A percentile compares a stretch with the other conserved stretches of the same genome.
Conservation (phyloP, 2,329 filamentous ascomycete species). For the Colletotrichum sp. region DNA sequence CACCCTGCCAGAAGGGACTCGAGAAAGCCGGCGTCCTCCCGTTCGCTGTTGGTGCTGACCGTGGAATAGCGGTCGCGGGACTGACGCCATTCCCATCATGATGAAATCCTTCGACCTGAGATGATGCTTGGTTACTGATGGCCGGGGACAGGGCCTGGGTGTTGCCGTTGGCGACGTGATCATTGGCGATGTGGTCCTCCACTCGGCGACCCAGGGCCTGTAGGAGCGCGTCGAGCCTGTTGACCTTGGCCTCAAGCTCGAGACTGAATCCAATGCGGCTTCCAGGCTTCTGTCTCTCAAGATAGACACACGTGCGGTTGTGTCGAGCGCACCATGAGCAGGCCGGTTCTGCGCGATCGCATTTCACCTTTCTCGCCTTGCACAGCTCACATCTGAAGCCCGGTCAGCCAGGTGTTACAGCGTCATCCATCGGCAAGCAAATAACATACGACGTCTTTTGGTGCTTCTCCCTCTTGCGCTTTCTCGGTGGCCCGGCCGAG, state of each 20-base stretch:
- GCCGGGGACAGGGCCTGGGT: constrained; percentile 35
- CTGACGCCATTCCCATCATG: constrained; percentile 25
- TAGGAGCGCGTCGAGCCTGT: constrained; percentile 53
- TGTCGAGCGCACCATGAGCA: constrained; percentile 77
- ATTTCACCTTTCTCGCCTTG: constrained; percentile 51
- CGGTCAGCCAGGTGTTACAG: neutral
- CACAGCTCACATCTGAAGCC: constrained; percentile 45
- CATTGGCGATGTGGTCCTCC: constrained; percentile 44
- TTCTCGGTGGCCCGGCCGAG: constrained; percentile 32
- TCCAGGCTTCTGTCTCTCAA: constrained; percentile 74
- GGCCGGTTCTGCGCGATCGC: constrained; percentile 60
- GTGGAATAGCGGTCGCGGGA: constrained; percentile 21
- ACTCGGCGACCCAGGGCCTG: constrained; percentile 46
- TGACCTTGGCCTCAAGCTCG: constrained; percentile 62
- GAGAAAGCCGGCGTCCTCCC: constrained; percentile 47
- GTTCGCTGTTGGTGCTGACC: constrained; percentile 26
- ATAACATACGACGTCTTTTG: constrained; percentile 47
- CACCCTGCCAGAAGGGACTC: constrained; percentile 31
- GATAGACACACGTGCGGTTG: constrained; percentile 70
- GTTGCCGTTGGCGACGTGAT: constrained; percentile 28
- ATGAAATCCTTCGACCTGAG: constrained; percentile 31
- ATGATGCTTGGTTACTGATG: constrained; percentile 37
- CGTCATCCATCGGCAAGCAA: neutral
- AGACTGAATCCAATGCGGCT: constrained; percentile 65
- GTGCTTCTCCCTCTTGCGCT: constrained; percentile 44